Evolutionary conservation across 2,329 filamentous ascomycete species (phyloP), one percentile per base, ranked within the genome.

Genomic region (Pseudogymnoascus sp.): DNA sequence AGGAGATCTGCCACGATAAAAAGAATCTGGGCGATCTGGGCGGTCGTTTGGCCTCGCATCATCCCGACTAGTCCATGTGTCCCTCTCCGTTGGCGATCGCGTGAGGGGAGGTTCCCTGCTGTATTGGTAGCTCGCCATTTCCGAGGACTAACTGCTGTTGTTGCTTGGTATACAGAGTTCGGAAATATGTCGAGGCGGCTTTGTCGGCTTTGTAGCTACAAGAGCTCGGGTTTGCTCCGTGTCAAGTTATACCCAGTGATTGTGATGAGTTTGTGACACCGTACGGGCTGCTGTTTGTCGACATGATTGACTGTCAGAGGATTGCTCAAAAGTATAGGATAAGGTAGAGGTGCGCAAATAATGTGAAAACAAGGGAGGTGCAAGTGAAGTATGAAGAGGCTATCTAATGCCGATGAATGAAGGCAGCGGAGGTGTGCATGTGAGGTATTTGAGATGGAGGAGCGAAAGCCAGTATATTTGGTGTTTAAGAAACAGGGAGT

Each of bases 1-100:
- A 73, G 87, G 87, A 67, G 87, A 90, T 71, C 87, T 81, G 63
- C 81, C 82, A 62, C 86, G 81, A 67, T 87, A 86, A 65, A 85
- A 86, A 41, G 76, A 79, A 68, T 88, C 84, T 57, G 77, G 76
- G 63, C 81, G 76, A 18, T 84, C 82, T 30, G 67, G 25, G 18
- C 66, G 67, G 54, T 71, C 69, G 22, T 38, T 37, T 43, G 34
- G 34, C 57, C 35, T 37, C 7, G 58, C 18, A 60, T 69, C 69
- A 61, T 72, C 70, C 34, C 70, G 70, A 66, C 69, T 67, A 60
- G 67, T 67, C 70, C 70, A 73, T 39, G 63, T 69, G 58, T 68
- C 66, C 64, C 71, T 70, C 62, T 72, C 70, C 8, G 63, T 60
- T n/a, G 71, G 71, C 8, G 71, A 73, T 58, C 71, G 65, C 2